Evolutionary conservation across 306 rosid species (phyloP).

Genomic region (Prunus mongolica): DNA sequence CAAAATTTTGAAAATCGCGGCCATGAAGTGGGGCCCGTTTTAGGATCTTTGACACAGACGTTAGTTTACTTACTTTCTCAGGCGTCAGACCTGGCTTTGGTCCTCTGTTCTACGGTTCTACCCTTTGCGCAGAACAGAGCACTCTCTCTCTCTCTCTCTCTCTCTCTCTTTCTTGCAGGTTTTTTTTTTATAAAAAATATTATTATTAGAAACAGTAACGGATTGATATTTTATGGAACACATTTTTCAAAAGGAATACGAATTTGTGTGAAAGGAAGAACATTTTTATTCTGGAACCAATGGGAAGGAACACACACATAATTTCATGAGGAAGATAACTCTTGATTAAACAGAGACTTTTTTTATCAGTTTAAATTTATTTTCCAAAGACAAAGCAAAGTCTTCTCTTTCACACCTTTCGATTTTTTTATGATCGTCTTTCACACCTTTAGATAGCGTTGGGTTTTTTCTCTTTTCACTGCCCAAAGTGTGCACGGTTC

Average conservation of each 20-base stretch:
- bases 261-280: background rate
- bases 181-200: background rate
- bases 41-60: background rate
- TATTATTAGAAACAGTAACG: too few species aligned
- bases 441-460: slow-evolving; percentile 58
- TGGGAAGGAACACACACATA: background rate
- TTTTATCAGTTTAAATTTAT: background rate
- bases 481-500: slow-evolving; percentile 12
- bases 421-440: background rate
- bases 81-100: background rate
- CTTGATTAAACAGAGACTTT: too few species aligned
- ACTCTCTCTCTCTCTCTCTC: background rate
- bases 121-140: background rate
- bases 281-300: background rate
- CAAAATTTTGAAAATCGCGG: background rate
- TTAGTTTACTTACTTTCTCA: background rate
- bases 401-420: slow-evolving; percentile 42
- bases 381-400: slow-evolving; percentile 17
- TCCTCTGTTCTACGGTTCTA: background rate
- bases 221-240: too few species aligned
- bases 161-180: background rate
- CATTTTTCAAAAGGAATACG: too few species aligned
- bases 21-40: background rate
- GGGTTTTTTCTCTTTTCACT: slow-evolving; percentile 48
- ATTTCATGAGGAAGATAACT: too few species aligned